Evolutionary conservation across 306 rosid species (phyloP).

Genomic region (Casuarina equisetifolia): DNA sequence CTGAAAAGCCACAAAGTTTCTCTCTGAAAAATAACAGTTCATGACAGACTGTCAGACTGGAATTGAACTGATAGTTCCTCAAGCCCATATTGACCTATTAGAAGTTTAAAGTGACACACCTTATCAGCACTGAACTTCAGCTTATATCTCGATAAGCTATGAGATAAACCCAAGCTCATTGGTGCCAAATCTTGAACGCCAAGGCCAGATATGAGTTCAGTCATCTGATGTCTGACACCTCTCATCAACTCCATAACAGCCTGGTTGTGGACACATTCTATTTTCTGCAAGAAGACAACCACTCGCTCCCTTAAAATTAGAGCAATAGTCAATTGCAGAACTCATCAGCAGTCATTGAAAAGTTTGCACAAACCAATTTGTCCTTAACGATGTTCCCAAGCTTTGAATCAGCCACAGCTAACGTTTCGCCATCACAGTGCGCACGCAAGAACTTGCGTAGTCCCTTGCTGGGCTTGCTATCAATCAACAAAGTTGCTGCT

Average conservation of each 20-base stretch:
- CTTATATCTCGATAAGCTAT: slow-evolving; percentile 85
- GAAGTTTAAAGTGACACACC: slow-evolving; percentile 40
- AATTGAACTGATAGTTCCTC: neutral
- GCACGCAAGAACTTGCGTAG: slow-evolving; percentile 80
- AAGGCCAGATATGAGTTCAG: slow-evolving; percentile 74
- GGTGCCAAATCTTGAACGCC: slow-evolving; percentile 92
- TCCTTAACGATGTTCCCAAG: slow-evolving; percentile 85
- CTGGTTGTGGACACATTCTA: slow-evolving; percentile 79
- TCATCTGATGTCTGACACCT: slow-evolving; percentile 81
- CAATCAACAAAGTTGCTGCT: slow-evolving; percentile 72
- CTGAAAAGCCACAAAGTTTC: neutral
- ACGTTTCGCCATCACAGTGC: slow-evolving; percentile 70
- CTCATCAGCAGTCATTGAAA: neutral
- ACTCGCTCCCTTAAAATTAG: neutral
- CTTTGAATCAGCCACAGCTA: slow-evolving; percentile 90
- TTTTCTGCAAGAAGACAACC: slow-evolving; percentile 56
- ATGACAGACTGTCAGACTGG: neutral
- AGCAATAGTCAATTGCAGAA: neutral
- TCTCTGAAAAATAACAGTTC: neutral
- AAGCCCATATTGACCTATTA: neutral
- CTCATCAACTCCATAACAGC: slow-evolving; percentile 91
- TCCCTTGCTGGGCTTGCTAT: slow-evolving; percentile 88
- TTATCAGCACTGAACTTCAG: slow-evolving; percentile 95
- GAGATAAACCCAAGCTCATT: slow-evolving; percentile 95
- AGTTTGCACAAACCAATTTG: slow-evolving; percentile 55